Evolutionary conservation across 345 rosid genomes (phyloP).

Genomic region (Eucalyptus shirleyi): DNA sequence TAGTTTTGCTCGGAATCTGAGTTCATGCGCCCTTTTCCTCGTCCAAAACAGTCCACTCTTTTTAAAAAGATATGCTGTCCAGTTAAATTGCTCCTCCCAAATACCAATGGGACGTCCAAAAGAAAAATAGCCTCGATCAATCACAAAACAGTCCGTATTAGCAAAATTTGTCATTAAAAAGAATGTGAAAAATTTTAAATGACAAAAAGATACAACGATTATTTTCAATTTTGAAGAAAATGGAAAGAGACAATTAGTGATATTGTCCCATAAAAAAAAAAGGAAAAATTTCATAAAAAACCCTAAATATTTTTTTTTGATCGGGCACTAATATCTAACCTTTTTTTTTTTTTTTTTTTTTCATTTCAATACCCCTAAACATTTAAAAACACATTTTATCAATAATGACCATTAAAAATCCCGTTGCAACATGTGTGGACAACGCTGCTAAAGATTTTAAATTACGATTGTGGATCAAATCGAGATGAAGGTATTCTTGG

Average conservation of each 20-base stretch:
- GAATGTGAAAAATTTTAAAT: neutral
- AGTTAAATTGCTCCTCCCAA: neutral
- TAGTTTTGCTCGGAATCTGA: neutral
- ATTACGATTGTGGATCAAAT: too few relatives aligned
- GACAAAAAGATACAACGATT: neutral
- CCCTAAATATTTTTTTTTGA: neutral
- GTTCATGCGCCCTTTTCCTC: neutral
- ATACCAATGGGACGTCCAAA: neutral
- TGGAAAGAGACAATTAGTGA: neutral
- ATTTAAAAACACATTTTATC: neutral
- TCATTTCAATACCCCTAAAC: neutral
- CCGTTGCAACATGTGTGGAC: neutral
- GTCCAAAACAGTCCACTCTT: neutral
- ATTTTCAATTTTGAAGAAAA: neutral
- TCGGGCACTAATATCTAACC: neutral
- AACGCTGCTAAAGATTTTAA: too few relatives aligned
- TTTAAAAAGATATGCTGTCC: neutral
- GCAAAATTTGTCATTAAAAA: neutral
- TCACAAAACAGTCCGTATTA: neutral
- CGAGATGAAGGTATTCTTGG: neutral
- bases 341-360: neutral
- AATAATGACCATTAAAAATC: neutral
- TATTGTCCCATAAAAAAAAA: neutral
- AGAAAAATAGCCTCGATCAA: neutral
- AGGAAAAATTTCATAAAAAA: neutral